Evolutionary conservation across 2,329 filamentous ascomycete genomes (phyloP).

Genomic region (Tolypocladium cylindrosporum): DNA sequence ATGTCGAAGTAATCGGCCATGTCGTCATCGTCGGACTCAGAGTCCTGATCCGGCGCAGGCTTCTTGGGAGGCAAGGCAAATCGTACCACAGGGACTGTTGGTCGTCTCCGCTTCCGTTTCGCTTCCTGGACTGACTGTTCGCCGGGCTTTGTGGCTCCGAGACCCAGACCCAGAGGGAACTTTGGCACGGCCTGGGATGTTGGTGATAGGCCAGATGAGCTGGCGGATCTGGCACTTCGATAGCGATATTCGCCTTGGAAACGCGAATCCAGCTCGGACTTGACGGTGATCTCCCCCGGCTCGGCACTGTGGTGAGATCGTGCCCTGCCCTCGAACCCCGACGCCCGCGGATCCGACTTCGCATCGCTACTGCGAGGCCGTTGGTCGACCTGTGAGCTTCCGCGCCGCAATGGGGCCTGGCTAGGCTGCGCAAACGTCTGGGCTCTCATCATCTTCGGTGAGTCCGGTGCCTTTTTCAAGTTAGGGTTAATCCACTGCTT

Average conservation of each 20-base stretch:
- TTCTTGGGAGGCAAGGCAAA: conserved; percentile 30
- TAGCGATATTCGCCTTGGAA: conserved; percentile 9
- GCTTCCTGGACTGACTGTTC: neutral
- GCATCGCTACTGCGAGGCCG: conserved; percentile 44
- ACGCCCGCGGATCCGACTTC: conserved; percentile 30
- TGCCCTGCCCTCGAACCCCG: conserved; percentile 22
- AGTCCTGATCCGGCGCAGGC: conserved; percentile 19
- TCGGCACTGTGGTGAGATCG: conserved; percentile 33
- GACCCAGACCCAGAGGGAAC: neutral
- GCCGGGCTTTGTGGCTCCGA: neutral
- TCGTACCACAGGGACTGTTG: conserved; percentile 21
- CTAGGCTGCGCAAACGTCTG: conserved; percentile 37
- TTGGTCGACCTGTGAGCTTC: conserved; percentile 25
- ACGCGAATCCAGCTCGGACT: conserved; percentile 28
- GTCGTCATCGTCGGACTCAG: conserved; percentile 47
- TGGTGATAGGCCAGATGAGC: neutral
- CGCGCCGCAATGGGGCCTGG: conserved; percentile 24
- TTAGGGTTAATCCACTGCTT: conserved; percentile 52
- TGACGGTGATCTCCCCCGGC: conserved; percentile 34
- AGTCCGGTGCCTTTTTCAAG: conserved; percentile 40
- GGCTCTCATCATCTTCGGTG: conserved; percentile 39
- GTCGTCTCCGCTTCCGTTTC: conserved; percentile 16
- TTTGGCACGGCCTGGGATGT: neutral
- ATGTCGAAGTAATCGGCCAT: conserved; percentile 46
- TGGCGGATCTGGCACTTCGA: neutral